Evolutionary conservation across 345 rosid species (phyloP).

Genomic region (Gossypium turneri): DNA sequence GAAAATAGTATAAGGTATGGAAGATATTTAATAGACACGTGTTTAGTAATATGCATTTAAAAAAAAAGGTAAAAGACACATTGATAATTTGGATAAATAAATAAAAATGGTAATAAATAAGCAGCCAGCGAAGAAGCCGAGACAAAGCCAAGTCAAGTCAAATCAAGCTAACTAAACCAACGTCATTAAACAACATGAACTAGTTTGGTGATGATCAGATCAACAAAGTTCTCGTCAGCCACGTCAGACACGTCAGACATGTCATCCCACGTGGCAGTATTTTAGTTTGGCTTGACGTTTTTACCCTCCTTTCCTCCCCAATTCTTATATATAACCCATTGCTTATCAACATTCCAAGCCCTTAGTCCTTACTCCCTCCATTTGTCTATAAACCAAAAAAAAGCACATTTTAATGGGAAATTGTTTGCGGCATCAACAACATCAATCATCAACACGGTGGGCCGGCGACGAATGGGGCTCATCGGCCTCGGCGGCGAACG

Average conservation of each 20-base stretch:
- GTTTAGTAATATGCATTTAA: too few relatives aligned
- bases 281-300: slow-evolving; percentile 38
- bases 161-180: not conserved
- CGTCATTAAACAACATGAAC: not conserved
- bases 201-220: slow-evolving; percentile 17
- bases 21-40: too few relatives aligned
- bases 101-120: too few relatives aligned
- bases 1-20: too few relatives aligned
- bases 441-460: slow-evolving; percentile 38
- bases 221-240: slow-evolving; percentile 32
- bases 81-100: too few relatives aligned
- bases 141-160: not conserved
- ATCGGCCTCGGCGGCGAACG: not conserved
- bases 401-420: slow-evolving; percentile 38
- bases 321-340: slow-evolving; percentile 4
- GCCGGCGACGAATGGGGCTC: slow-evolving; percentile 52
- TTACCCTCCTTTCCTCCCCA: not conserved
- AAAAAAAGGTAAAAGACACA: too few relatives aligned
- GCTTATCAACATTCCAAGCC: not conserved
- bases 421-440: slow-evolving; percentile 33
- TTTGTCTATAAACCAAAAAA: not conserved
- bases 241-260: slow-evolving; percentile 33
- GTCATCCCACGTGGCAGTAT: slow-evolving; percentile 33
- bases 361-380: not conserved
- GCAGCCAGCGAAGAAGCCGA: not conserved